Evolutionary conservation across 2,329 filamentous ascomycete genomes (phyloP), one percentile per base, ranked within the genome.

Genomic region (Fusarium redolens): DNA sequence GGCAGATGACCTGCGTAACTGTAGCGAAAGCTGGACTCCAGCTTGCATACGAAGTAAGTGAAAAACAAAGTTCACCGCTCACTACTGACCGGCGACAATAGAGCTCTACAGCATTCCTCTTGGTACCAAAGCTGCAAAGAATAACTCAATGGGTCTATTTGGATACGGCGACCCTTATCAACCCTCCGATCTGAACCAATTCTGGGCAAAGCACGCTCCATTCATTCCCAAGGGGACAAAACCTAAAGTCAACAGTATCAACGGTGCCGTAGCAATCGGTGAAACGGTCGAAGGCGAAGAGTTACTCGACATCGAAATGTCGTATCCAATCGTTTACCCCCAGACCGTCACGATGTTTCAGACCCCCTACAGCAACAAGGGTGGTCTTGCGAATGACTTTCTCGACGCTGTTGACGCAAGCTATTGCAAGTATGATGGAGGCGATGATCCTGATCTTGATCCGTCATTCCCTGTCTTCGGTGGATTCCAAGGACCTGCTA

Each of bases 31-130:
- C 17, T 62, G 59, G 59, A 62, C 59, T 18, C 59, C 59, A 8
- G 51, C 52, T 14, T 62, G 59, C 3, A 62, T 62, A 7, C 51
- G 59, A 22, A 57, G 59, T 62, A 59, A 33, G 59, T 58, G 10
- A 4, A 43, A 1, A 4, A 4, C 4, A 3, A 11, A 1, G 3
- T 3, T 22, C 0, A 0, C 0, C 7, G 4, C 0, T 38, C 5
- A 1, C 0, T 5, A 20, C 50, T 45, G 2, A 38, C 14, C 18
- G 15, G 52, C n/a, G 3, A 17, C 1, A 6, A 8, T 8, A 62
- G 60, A 62, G 1, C 41, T 62, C 6, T 62, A 62, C 0, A n/a
- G 28, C 1, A 18, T 62, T 17, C 60, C 60, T 1, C 52, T 62
- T 18, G 60, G 60, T 0, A 60, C 52, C 6, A 62, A 60, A 12